These are phyloP conservation scores for Fusarium protoensiforme DNA, from an alignment of 2,329 filamentous ascomycete genomes.

Conservation along the genomic window DNA sequence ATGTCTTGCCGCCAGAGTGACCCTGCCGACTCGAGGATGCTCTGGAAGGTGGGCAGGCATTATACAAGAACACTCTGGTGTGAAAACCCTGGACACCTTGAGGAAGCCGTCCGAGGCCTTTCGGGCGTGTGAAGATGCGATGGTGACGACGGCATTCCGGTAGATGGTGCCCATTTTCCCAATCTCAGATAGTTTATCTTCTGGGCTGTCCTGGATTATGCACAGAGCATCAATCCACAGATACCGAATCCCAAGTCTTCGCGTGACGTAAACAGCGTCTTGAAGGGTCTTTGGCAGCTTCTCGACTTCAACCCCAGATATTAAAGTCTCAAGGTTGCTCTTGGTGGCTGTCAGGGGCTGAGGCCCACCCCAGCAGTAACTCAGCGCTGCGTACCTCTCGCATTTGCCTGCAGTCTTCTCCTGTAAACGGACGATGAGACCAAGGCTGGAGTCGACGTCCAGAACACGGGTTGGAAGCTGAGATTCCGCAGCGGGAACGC, in stretches of 20 bases:
- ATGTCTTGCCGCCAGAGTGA: background rate
- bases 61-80: background rate
- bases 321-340: background rate
- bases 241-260: background rate
- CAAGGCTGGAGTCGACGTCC: background rate
- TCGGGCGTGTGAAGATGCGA: background rate
- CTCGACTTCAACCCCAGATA: background rate
- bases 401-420: background rate
- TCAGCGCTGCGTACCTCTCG: background rate
- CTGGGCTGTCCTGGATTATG: background rate
- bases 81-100: background rate
- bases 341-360: background rate
- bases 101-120: slow-evolving; percentile 8
- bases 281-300: background rate
- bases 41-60: background rate
- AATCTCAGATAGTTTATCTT: background rate
- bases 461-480: background rate
- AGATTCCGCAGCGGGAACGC: background rate
- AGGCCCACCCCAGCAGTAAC: background rate
- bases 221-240: background rate
- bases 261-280: background rate
- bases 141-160: background rate
- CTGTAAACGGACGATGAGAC: background rate
- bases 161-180: slow-evolving; percentile 4
- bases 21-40: background rate